These are phyloP conservation scores for Elaeis guineensis DNA, from an alignment of 176 grass and related monocot species.

Conservation along the genomic window DNA sequence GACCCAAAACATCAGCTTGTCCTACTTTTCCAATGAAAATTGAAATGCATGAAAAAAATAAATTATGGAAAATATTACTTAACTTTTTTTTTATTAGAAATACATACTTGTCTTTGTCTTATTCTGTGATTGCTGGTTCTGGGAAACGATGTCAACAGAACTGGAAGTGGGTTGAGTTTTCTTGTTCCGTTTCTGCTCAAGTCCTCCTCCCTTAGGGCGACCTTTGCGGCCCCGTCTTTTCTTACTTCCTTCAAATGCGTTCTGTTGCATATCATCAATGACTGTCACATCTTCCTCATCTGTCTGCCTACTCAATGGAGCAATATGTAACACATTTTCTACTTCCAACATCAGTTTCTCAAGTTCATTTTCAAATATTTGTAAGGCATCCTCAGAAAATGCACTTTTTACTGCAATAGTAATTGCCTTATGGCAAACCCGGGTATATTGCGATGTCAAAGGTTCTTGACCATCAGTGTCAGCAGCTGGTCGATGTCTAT, in stretches of 20 bases:
- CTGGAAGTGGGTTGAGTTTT: constrained; percentile 10
- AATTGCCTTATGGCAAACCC: constrained; percentile 11
- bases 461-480: background rate
- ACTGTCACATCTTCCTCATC: constrained; percentile 24
- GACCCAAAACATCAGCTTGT: constrained; percentile 10
- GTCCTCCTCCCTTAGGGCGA: constrained; percentile 3
- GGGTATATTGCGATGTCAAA: background rate
- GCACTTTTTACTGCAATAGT: constrained; percentile 8
- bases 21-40: constrained; percentile 4
- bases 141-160: background rate
- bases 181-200: constrained; percentile 21
- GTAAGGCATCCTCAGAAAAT: constrained; percentile 29
- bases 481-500: background rate
- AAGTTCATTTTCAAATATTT: constrained; percentile 35
- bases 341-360: constrained; percentile 30
- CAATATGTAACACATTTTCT: constrained; percentile 26
- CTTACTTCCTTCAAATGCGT: constrained; percentile 12
- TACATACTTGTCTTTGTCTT: constrained; percentile 31
- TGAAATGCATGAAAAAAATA: background rate
- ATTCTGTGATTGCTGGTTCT: constrained; percentile 4
- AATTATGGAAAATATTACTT: too few relatives aligned
- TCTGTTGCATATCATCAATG: constrained; percentile 12
- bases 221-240: constrained; percentile 24
- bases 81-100: too few relatives aligned
- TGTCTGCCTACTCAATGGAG: constrained; percentile 23